These are phyloP conservation scores for Neoarthrinium moseri DNA, from an alignment of 2,329 filamentous ascomycete genomes.

Conservation along the genomic window DNA sequence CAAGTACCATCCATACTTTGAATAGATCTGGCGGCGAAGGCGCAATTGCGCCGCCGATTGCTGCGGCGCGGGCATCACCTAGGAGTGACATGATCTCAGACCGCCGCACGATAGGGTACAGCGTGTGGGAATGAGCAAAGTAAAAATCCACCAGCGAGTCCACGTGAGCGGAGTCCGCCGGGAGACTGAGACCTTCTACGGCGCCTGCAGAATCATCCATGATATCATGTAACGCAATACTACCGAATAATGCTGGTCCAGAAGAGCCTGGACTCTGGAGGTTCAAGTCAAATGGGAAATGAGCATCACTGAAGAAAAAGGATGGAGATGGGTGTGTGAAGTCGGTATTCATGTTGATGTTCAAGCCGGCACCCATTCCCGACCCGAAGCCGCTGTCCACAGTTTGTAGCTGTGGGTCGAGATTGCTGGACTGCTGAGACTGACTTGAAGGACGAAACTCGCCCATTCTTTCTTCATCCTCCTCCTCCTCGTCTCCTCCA, in stretches of 20 bases:
- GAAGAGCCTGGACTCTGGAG: too few relatives aligned
- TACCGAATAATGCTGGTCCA: too few relatives aligned
- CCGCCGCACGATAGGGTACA: constrained; percentile 36
- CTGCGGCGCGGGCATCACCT: constrained; percentile 30
- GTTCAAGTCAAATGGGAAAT: too few relatives aligned
- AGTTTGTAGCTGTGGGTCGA: too few relatives aligned
- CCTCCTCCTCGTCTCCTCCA: constrained; percentile 1
- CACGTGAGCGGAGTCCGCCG: constrained; percentile 25
- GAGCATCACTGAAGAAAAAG: too few relatives aligned
- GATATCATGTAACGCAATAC: too few relatives aligned
- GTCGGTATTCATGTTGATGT: too few relatives aligned
- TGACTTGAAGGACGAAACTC: neutral
- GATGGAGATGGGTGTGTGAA: too few relatives aligned
- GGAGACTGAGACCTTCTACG: constrained; percentile 11
- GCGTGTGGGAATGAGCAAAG: constrained; percentile 44
- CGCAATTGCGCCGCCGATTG: constrained; percentile 26
- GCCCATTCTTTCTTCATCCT: neutral
- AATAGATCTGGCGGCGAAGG: constrained; percentile 34
- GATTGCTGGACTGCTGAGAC: neutral
- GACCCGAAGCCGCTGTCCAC: too few relatives aligned
- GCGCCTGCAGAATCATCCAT: neutral
- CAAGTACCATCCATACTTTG: constrained; percentile 47
- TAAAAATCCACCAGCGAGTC: constrained; percentile 38
- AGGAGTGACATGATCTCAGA: constrained; percentile 15
- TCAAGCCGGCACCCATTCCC: too few relatives aligned